These are phyloP conservation scores for Kalmanozyma brasiliensis DNA, from an alignment of 1,284 basidiomycete species.

Conservation along the genomic window DNA sequence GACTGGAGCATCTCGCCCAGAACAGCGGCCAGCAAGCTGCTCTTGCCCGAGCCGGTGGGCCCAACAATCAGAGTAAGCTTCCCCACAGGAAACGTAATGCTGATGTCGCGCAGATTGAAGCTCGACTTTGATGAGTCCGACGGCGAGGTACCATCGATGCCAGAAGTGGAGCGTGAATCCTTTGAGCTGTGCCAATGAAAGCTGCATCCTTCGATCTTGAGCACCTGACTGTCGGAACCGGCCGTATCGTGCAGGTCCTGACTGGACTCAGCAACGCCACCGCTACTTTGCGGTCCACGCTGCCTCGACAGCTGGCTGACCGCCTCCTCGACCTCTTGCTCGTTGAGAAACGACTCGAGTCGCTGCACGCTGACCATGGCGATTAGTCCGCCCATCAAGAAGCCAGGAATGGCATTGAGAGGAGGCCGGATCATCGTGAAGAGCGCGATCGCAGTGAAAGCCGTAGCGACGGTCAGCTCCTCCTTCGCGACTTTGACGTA, in stretches of 20 bases:
- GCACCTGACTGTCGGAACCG: conserved; percentile 72
- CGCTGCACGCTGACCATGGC: conserved; percentile 81
- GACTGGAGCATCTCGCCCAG: conserved; percentile 59
- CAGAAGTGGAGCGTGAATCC: not conserved
- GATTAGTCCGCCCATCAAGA: conserved; percentile 69
- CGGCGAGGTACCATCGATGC: conserved; percentile 7
- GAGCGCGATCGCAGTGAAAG: conserved; percentile 54
- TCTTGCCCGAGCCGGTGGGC: conserved; percentile 61
- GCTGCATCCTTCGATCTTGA: conserved; percentile 75
- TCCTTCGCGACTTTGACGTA: conserved; percentile 45
- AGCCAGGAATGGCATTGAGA: conserved; percentile 47
- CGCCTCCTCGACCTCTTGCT: conserved; percentile 81
- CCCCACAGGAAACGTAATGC: conserved; percentile 36
- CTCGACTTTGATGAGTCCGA: conserved; percentile 10
- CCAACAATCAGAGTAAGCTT: conserved; percentile 57
- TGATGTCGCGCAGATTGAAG: conserved; percentile 49
- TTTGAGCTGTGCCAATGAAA: conserved; percentile 69
- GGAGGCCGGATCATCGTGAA: conserved; percentile 55
- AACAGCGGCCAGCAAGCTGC: conserved; percentile 52
- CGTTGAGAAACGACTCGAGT: conserved; percentile 81
- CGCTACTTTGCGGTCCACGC: too few relatives aligned
- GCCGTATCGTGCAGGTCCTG: conserved; percentile 12
- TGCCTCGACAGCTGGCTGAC: conserved; percentile 71
- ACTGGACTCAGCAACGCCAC: too few relatives aligned
- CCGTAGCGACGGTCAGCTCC: conserved; percentile 43